Base-by-base conservation (phyloP, 345 rosid genomes). In the Moricandia moricandioides region DNA sequence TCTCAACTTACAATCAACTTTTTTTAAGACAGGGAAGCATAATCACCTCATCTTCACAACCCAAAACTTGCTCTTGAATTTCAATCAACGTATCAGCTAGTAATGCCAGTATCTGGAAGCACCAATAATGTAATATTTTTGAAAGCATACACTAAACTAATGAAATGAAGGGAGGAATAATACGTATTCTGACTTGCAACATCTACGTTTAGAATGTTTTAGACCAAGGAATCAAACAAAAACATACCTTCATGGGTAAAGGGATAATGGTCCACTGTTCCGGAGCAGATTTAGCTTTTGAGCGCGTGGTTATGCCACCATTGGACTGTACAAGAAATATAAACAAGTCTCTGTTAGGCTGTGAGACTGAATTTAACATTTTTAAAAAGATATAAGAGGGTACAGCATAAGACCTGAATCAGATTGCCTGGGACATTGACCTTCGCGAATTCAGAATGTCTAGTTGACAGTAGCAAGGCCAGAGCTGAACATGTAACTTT, bases 401-500 rank as follows among this genome's bases (percentile, higher is more conserved):
- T 51, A 69, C n/a, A 62, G 55, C 67, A 37, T 29, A 51, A 54
- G 77, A 91, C 98, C 97, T 89, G 84, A 71, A 88, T 76, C 67
- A 72, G 83, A 82, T 79, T 79, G 70, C 96, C 97, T 69, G 84
- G 93, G 74, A 94, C 98, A 81, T 84, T 84, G 78, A 88, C 76
- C 76, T 85, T 94, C 61, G 80, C 85, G 65, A 94, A 67, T 79
- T 86, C 92, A 78, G 87, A 52, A 81, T 89, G 94, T 75, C 83
- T 86, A n/a, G 95, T 78, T 62, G 97, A 89, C 11, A 91, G 84
- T 75, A 91, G 63, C 70, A 91, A 74, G 34, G 90, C 92, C 85
- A 94, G 84, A 80, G 96, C 98, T 76, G 81, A 86, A 51, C 93
- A 85, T 30, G 96, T 87, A 75, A 93, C 91, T 82, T 88, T 93